Base-by-base conservation (phyloP, 2,329 filamentous ascomycete genomes). In the Claviceps fusiformis region DNA sequence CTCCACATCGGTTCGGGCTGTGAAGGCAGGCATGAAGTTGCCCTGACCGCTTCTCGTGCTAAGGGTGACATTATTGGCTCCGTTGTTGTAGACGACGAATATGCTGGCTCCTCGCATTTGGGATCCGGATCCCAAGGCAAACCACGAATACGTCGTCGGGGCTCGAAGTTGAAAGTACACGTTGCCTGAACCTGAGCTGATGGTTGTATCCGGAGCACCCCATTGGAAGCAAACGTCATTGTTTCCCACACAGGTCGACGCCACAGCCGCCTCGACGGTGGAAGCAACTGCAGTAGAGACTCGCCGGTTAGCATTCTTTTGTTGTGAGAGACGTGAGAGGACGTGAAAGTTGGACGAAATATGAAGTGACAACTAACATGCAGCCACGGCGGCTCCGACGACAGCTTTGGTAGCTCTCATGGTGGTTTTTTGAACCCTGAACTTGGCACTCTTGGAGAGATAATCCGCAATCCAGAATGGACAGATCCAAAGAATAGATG, bases 51-150 rank as follows among this genome's bases (percentile, higher is more conserved):
- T 61, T 27, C 83, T 77, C 1, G 81, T 74, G 58, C 81, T 84
- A 54, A 86, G 64, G 0, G 82, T 86, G 27, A 85, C 72, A 62
- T 85, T 84, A 58, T 76, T 76, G 2, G 61, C 59, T 56, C 79
- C 79, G 59, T 82, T 73, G 50, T 77, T 68, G 65, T 86, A 86
- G 59, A 85, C 72, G 62, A 86, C 59, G 63, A 86, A 84, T 55
- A 85, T 82, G 63, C 81, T 77, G 53, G 81, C 65, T 41, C 74
- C 77, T 15, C 64, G 45, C 83, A 86, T 86, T 47, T 59, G 56
- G 0, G 62, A 61, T 50, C 82, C 83, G 33, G 78, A 79, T 33
- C 80, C 82, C 24, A 85, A 69, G 6, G 73, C 78, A 15, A 82
- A 73, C 82, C 82, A 86, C 57, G 66, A 62, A 63, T 77, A 77